Base-by-base conservation (phyloP, 1,284 basidiomycete species). In the Cerrena zonata region DNA sequence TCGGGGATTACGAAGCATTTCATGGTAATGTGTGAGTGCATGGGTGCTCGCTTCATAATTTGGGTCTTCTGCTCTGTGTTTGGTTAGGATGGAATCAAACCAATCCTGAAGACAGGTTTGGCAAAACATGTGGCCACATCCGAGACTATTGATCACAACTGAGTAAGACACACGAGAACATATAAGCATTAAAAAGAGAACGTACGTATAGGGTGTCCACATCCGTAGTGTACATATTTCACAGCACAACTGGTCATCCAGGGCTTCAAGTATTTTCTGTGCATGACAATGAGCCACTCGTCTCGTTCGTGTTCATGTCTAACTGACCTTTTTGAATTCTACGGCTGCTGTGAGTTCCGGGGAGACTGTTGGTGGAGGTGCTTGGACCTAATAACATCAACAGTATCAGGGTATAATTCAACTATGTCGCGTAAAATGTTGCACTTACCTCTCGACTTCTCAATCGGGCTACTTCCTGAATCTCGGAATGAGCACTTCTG, bases 71-170 rank as follows among this genome's bases (percentile, higher is more conserved):
- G 63, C 56, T 57, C 79, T 68, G 57, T 83, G 78, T 52, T 77
- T 73, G 0, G 66, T 66, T 45, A 77, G 73, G 0, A 67, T 74
- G 5, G 76, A 75, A 51, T 65, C 67, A 58, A 89, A 86, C 86
- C 86, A 88, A 58, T 82, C 77, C 42, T 74, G 68, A 5, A 89
- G 69, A 56, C 86, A 89, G 5, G 61, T 62, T 53, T 76, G 67
- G 60, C 86, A 88, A 62, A 83, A 88, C 0, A 77, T 76, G 65
- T 89, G 86, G 4, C 86, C 86, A 50, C 86, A 89, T 3, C 76
- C 65, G 25, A 87, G 71, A 21, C 82, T 85, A 25, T 42, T 26
- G 30, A 55, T 51, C 52, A 50, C 37, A 51, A 41, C 18, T 13
- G 40, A 5, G 42, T 45, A 41, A 45, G 40, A 47, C 42, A 46